Percentiles rank a stretch among this genome's conserved stretches.
phyloP scores from a whole-genome alignment of 164 flowering plant species.

The Annona cherimola region DNA sequence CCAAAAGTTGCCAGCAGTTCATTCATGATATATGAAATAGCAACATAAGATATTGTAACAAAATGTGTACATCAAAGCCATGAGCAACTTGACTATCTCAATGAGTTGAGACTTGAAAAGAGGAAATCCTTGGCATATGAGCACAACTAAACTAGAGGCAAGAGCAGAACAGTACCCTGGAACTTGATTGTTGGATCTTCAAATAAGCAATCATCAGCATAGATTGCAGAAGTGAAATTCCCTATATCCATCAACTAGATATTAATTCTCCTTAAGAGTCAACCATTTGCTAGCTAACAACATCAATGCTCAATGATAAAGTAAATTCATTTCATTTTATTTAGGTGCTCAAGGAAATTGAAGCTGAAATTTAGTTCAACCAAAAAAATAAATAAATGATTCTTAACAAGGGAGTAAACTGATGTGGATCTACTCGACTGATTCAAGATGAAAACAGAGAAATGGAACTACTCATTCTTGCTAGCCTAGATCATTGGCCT shows the following conservation, averaged over 20 bases:
- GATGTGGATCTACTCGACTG: too few species aligned
- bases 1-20: neutral
- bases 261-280: neutral
- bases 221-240: conserved; percentile 56
- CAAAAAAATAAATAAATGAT: neutral
- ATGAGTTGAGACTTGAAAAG: neutral
- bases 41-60: neutral
- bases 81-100: neutral
- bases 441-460: too few species aligned
- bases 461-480: too few species aligned
- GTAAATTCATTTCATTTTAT: neutral
- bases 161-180: conserved; percentile 38
- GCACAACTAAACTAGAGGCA: neutral
- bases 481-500: too few species aligned
- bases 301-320: neutral
- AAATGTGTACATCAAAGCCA: neutral
- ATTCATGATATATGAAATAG: neutral
- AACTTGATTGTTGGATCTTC: conserved; percentile 94
- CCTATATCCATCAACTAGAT: conserved; percentile 31
- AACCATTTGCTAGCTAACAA: neutral
- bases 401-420: too few species aligned
- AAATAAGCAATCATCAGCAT: conserved; percentile 74
- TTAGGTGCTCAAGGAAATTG: neutral
- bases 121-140: neutral
- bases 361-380: too few species aligned